Conservation (phyloP, 805 yeast genomes). For the Clavispora fructus region DNA sequence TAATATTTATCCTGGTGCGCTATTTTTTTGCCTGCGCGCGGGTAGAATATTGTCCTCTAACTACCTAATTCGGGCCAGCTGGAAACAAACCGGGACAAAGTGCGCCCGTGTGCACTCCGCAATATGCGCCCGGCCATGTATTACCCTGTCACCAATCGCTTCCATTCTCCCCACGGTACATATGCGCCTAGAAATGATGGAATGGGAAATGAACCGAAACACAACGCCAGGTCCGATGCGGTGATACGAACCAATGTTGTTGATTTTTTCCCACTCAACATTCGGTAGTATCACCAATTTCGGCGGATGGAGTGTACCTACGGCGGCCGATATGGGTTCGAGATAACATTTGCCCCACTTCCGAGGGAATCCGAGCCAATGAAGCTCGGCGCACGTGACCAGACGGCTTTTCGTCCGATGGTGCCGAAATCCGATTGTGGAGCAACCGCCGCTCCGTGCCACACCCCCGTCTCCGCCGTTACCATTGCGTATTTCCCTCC, state of each 20-base stretch:
- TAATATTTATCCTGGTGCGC: constrained; percentile 7
- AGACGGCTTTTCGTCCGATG: neutral
- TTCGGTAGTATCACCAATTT: neutral
- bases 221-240: too few species aligned
- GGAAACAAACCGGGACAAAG: neutral
- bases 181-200: neutral
- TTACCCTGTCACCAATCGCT: neutral
- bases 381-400: neutral
- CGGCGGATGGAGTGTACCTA: neutral
- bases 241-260: too few species aligned
- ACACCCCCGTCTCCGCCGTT: too few species aligned
- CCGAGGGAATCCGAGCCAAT: constrained; percentile 11
- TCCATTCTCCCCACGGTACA: neutral
- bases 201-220: neutral
- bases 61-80: neutral
- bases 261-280: too few species aligned
- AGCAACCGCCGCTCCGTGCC: too few species aligned
- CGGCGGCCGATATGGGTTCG: neutral
- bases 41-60: neutral
- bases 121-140: neutral
- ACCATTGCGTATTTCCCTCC: too few species aligned
- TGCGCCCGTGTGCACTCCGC: neutral
- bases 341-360: neutral
- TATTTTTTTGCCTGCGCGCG: constrained; percentile 4
- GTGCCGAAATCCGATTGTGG: neutral